phyloP scores from a whole-genome alignment of 371 early-diverging fungal genomes.

The Mortierella sp. region DNA sequence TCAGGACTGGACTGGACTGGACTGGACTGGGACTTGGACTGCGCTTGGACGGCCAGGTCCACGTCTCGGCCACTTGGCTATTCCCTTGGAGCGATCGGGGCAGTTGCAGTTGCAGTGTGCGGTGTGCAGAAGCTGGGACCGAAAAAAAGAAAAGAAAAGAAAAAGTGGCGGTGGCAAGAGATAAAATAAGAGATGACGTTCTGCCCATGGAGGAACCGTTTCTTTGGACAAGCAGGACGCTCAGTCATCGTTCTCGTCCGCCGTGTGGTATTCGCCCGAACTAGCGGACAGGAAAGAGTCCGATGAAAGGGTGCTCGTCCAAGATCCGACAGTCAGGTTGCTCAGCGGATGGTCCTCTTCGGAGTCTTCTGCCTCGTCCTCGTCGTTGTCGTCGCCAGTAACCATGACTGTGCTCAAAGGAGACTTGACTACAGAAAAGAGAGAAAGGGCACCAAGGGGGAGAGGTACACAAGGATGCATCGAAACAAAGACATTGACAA shows the following conservation, averaged over 20 bases:
- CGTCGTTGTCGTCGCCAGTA: background rate
- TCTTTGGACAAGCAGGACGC: background rate
- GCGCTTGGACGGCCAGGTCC: too few species aligned
- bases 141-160: background rate
- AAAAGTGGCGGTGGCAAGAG: background rate
- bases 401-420: background rate
- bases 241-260: slow-evolving; percentile 32
- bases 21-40: too few species aligned
- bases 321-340: slow-evolving; percentile 35
- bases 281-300: slow-evolving; percentile 32
- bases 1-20: too few species aligned
- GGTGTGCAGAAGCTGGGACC: too few species aligned
- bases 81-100: too few species aligned
- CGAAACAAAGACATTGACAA: background rate
- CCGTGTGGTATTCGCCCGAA: slow-evolving; percentile 41
- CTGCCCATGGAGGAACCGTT: too few species aligned
- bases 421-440: background rate
- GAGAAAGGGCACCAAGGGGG: background rate
- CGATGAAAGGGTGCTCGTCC: slow-evolving; percentile 34
- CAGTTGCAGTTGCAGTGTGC: too few species aligned
- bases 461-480: background rate
- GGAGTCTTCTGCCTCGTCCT: too few species aligned
- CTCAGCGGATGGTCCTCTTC: slow-evolving; percentile 38
- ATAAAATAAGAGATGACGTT: too few species aligned
- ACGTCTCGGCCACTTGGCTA: too few species aligned